Evolutionary conservation across 1,284 basidiomycete genomes (phyloP).

Genomic region (Rhizoctonia solani): DNA sequence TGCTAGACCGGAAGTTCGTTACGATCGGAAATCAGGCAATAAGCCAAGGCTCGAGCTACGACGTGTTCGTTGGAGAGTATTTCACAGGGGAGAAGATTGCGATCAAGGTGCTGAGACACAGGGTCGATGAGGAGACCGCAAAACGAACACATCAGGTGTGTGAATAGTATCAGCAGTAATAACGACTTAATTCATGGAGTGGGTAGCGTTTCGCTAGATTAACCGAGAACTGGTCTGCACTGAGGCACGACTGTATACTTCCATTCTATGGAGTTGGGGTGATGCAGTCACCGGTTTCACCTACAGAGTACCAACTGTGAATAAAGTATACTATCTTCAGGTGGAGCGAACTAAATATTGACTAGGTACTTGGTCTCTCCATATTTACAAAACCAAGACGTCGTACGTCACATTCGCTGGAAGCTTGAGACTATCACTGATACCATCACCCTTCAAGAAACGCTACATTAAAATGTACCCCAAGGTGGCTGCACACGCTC

Average conservation of each 20-base stretch:
- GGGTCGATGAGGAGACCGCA: conserved; percentile 20
- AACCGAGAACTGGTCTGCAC: conserved; percentile 15
- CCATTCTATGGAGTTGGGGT: conserved; percentile 30
- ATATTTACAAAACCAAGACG: conserved; percentile 18
- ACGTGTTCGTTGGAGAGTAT: conserved; percentile 23
- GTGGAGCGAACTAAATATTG: neutral
- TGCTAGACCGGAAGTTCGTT: conserved; percentile 21
- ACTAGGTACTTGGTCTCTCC: conserved; percentile 24
- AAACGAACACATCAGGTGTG: conserved; percentile 16
- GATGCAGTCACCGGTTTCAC: neutral
- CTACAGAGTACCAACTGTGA: conserved; percentile 23
- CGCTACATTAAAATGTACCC: conserved; percentile 20
- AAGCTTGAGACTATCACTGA: neutral
- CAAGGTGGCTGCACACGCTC: neutral
- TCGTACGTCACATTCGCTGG: neutral
- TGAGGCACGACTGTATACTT: conserved; percentile 30
- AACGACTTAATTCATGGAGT: neutral
- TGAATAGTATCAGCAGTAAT: neutral
- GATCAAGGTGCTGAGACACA: conserved; percentile 19
- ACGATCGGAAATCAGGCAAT: conserved; percentile 1
- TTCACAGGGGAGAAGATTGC: conserved; percentile 26
- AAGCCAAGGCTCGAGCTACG: conserved; percentile 8
- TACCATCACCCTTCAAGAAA: neutral
- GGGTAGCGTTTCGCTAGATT: conserved; percentile 19
- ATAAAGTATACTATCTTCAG: neutral